These are phyloP conservation scores for Aphanomyces invadans DNA, from an alignment of 352 stramenopile genomes.

Conservation along the genomic window DNA sequence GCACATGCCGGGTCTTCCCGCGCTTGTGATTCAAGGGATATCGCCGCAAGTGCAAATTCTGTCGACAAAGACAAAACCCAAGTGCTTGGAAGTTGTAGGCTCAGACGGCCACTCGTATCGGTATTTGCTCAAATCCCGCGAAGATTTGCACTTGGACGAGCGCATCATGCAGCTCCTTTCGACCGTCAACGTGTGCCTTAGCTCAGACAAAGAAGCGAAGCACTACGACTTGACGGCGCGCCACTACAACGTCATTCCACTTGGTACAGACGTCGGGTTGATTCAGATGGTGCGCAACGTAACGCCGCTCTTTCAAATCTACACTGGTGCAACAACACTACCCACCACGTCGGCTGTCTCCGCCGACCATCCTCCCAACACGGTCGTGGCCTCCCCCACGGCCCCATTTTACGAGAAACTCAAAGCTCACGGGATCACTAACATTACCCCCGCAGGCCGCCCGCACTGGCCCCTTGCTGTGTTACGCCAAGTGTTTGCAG, in stretches of 20 bases:
- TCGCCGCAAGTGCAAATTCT: conserved; percentile 44
- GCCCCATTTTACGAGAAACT: conserved; percentile 78
- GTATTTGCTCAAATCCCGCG: conserved; percentile 80
- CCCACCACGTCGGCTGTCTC: conserved; percentile 18
- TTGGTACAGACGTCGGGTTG: conserved; percentile 69
- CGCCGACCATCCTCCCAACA: conserved; percentile 21
- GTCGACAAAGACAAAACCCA: conserved; percentile 81
- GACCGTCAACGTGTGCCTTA: conserved; percentile 65
- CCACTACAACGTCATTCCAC: conserved; percentile 72
- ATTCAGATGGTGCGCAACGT: conserved; percentile 84
- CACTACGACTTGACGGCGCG: conserved; percentile 41
- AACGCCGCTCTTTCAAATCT: conserved; percentile 74
- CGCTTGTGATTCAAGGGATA: conserved; percentile 37
- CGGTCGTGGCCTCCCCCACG: conserved; percentile 39
- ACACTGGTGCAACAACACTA: conserved; percentile 41
- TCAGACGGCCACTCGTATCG: conserved; percentile 62
- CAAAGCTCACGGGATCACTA: conserved; percentile 62
- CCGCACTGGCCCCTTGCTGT: conserved; percentile 49
- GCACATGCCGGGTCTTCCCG: conserved; percentile 45
- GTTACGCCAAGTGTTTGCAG: conserved; percentile 58
- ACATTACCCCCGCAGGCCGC: conserved; percentile 62
- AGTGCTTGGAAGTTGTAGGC: conserved; percentile 68
- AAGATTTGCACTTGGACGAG: conserved; percentile 85
- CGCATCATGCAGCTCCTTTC: conserved; percentile 85
- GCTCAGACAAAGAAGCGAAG: conserved; percentile 35